Conservation (phyloP, 768 basidiomycete species). For the Lentinula detonsa region DNA sequence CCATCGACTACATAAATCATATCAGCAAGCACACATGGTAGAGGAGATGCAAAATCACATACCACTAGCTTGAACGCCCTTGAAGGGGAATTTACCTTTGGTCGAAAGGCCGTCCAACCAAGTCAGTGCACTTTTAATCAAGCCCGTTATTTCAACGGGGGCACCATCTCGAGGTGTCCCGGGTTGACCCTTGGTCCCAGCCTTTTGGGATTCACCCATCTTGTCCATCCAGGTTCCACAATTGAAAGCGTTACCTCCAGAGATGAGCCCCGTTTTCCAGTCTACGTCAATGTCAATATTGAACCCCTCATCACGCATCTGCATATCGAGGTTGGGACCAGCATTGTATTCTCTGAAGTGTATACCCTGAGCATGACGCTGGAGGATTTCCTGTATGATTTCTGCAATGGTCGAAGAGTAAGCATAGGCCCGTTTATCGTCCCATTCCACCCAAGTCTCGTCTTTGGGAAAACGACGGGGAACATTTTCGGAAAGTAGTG, state of each 20-base stretch:
- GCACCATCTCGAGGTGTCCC: conserved; percentile 96
- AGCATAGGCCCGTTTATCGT: conserved; percentile 78
- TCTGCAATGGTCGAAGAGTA: conserved; percentile 86
- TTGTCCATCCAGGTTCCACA: conserved; percentile 99
- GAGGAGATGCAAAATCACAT: conserved; percentile 21
- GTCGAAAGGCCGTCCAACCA: conserved; percentile 74
- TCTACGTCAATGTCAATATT: conserved; percentile 92
- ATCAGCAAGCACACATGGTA: neutral
- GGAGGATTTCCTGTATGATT: conserved; percentile 92
- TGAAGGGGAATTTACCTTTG: conserved; percentile 76
- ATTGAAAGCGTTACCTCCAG: conserved; percentile 80
- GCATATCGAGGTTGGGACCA: conserved; percentile 93
- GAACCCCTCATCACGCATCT: conserved; percentile 93
- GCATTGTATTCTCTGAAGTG: conserved; percentile 95
- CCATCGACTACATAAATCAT: conserved; percentile 53
- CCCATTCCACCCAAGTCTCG: conserved; percentile 90
- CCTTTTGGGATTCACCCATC: conserved; percentile 91
- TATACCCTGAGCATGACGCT: conserved; percentile 90
- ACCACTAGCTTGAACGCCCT: conserved; percentile 81
- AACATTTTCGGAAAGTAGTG: conserved; percentile 74
- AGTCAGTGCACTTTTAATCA: conserved; percentile 86
- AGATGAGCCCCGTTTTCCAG: conserved; percentile 88
- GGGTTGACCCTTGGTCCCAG: conserved; percentile 93
- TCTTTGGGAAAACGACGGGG: conserved; percentile 94
- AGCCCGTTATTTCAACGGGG: conserved; percentile 91